Percentiles rank a stretch among this genome's conserved stretches.
These are phyloP conservation scores for Penicillium sp. DNA, from an alignment of 2,329 filamentous ascomycete genomes.

Conservation along the genomic window DNA sequence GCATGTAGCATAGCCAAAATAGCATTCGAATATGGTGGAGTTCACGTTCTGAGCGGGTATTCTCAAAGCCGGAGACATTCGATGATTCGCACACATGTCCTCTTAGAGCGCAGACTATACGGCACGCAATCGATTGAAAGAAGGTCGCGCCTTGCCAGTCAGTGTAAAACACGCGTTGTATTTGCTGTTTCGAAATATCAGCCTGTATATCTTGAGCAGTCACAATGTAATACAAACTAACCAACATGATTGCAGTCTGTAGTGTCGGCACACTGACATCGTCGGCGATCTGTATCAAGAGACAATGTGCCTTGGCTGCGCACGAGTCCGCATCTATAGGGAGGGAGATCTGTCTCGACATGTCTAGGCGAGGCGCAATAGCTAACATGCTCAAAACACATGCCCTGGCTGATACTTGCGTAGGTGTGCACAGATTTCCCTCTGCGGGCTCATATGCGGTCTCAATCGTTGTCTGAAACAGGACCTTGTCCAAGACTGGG, in stretches of 20 bases:
- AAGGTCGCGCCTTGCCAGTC: slow-evolving; percentile 23
- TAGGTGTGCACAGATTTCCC: background rate
- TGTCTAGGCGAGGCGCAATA: slow-evolving; percentile 12
- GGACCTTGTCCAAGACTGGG: slow-evolving; percentile 20
- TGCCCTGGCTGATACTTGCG: slow-evolving; percentile 18
- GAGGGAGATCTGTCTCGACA: background rate
- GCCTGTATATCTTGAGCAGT: background rate
- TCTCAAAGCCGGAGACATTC: background rate
- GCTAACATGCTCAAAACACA: slow-evolving; percentile 24
- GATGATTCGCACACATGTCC: slow-evolving; percentile 13
- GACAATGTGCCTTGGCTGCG: slow-evolving; percentile 16
- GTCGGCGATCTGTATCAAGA: slow-evolving; percentile 11
- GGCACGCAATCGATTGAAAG: slow-evolving; percentile 24
- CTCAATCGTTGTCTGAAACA: slow-evolving; percentile 20
- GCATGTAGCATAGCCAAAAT: slow-evolving; percentile 25
- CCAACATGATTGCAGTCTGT: slow-evolving; percentile 22
- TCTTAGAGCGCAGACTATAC: slow-evolving; percentile 21
- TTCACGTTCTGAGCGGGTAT: slow-evolving; percentile 6
- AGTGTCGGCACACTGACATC: slow-evolving; percentile 21
- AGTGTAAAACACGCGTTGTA: slow-evolving; percentile 17
- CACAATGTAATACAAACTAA: slow-evolving; percentile 2
- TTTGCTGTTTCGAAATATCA: slow-evolving; percentile 17
- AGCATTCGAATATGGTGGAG: slow-evolving; percentile 18
- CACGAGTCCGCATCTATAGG: slow-evolving; percentile 15
- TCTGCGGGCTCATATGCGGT: slow-evolving; percentile 18